Percentiles rank a stretch among this genome's conserved stretches.
phyloP scores from a whole-genome alignment of 2,329 filamentous ascomycete species.

The Acrocalymma vagum region DNA sequence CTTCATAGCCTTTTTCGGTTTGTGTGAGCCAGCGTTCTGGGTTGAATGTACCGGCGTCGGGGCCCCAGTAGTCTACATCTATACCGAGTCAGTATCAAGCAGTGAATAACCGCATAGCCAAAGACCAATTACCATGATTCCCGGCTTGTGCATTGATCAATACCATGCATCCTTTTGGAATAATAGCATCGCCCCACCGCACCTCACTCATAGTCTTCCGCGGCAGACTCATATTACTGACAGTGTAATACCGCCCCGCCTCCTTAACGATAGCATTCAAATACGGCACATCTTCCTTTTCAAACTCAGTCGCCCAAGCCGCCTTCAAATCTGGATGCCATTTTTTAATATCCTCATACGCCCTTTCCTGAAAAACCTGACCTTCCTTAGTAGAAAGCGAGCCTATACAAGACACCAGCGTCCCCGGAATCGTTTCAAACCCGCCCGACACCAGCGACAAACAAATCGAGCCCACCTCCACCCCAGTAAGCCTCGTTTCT shows the following conservation, averaged over 20 bases:
- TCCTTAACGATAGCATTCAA: conserved; percentile 60
- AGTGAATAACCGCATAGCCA: conserved; percentile 46
- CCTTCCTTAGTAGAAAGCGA: conserved; percentile 59
- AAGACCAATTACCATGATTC: conserved; percentile 55
- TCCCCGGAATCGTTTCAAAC: conserved; percentile 64
- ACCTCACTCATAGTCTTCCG: conserved; percentile 61
- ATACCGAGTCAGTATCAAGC: conserved; percentile 54
- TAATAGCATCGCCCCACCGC: conserved; percentile 60
- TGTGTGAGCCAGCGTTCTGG: conserved; percentile 57
- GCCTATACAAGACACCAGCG: conserved; percentile 61
- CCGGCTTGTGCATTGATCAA: conserved; percentile 64
- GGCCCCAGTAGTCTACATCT: conserved; percentile 61
- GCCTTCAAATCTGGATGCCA: conserved; percentile 56
- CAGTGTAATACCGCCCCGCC: conserved; percentile 62
- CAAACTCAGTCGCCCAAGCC: conserved; percentile 56
- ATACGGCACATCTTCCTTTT: conserved; percentile 60
- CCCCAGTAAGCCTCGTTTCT: conserved; percentile 61
- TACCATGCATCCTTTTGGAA: conserved; percentile 63
- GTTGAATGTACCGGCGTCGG: conserved; percentile 56
- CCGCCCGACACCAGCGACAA: conserved; percentile 62
- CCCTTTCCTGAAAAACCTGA: conserved; percentile 61
- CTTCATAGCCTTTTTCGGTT: not conserved
- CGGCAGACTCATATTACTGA: conserved; percentile 62
- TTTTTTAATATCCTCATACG: conserved; percentile 61
- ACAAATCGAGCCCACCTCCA: conserved; percentile 64